Conservation (phyloP, 768 basidiomycete species). For the Panaeolus cyanescens region DNA sequence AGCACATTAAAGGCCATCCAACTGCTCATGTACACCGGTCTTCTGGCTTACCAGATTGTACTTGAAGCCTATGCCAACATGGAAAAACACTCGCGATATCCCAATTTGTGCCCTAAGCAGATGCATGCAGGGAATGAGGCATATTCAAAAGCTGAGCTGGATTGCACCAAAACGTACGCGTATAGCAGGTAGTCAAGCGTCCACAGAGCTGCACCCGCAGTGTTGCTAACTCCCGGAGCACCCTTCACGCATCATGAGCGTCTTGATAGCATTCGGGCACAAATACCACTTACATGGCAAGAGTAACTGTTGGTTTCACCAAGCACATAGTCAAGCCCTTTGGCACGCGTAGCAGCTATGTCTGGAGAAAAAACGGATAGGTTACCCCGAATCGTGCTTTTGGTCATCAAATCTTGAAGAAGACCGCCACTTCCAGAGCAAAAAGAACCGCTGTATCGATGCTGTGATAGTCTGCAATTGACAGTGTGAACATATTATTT, state of each 20-base stretch:
- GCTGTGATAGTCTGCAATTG: conserved; percentile 54
- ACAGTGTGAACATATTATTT: neutral
- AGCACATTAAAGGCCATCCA: neutral
- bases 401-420: conserved; percentile 68
- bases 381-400: conserved; percentile 57
- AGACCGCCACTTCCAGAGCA: conserved; percentile 54
- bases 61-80: conserved; percentile 71
- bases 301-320: conserved; percentile 63
- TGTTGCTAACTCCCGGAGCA: conserved; percentile 62
- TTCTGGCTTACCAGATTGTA: conserved; percentile 54
- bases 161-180: conserved; percentile 40
- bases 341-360: conserved; percentile 46
- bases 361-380: conserved; percentile 53
- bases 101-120: conserved; percentile 44
- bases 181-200: conserved; percentile 64
- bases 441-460: conserved; percentile 63
- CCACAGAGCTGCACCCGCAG: conserved; percentile 73
- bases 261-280: neutral
- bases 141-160: neutral
- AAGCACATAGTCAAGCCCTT: conserved; percentile 56
- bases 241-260: conserved; percentile 26
- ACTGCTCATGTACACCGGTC: neutral
- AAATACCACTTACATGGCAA: conserved; percentile 35
- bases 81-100: conserved; percentile 59
- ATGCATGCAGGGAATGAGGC: no score